A percentile compares a stretch with the other conserved stretches of the same genome.
These are phyloP conservation scores for Candida vartiovaarae DNA, from an alignment of 805 yeast species.

Conservation along the genomic window DNA sequence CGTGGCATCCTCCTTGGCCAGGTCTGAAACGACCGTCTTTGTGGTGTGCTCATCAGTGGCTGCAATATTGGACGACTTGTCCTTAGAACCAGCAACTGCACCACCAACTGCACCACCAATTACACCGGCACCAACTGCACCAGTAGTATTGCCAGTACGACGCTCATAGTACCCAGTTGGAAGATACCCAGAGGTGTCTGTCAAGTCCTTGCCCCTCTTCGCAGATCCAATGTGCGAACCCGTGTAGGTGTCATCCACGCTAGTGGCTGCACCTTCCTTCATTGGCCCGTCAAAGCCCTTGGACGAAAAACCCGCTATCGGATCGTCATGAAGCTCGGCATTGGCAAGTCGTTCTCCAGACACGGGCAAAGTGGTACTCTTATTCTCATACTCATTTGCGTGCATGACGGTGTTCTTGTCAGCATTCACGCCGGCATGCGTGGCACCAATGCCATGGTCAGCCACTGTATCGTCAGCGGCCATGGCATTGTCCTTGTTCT, in stretches of 20 bases:
- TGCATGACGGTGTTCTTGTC: neutral
- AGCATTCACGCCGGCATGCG: slow-evolving; percentile 13
- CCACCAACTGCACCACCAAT: slow-evolving; percentile 1
- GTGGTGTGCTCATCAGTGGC: no score
- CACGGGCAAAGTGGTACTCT: slow-evolving; percentile 20
- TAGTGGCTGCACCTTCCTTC: slow-evolving; percentile 12
- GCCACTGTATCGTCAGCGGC: slow-evolving; percentile 3
- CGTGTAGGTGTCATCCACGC: slow-evolving; percentile 16
- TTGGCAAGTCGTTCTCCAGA: neutral
- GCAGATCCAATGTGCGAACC: slow-evolving; percentile 3
- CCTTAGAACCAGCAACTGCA: neutral
- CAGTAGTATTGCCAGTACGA: slow-evolving; percentile 3
- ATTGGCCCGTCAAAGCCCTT: neutral
- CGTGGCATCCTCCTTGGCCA: no score
- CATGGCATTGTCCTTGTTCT: neutral
- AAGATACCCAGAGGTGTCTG: slow-evolving; percentile 14
- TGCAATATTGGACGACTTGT: no score
- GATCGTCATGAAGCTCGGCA: no score
- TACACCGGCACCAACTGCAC: neutral
- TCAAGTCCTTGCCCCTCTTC: slow-evolving; percentile 11
- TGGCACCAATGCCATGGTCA: slow-evolving; percentile 14
- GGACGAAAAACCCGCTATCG: no score
- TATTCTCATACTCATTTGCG: slow-evolving; percentile 15
- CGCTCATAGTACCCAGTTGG: slow-evolving; percentile 16
- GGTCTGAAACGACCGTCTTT: no score